These are phyloP conservation scores for Arthroderma sp. DNA, from an alignment of 2,329 filamentous ascomycete genomes.

Conservation along the genomic window DNA sequence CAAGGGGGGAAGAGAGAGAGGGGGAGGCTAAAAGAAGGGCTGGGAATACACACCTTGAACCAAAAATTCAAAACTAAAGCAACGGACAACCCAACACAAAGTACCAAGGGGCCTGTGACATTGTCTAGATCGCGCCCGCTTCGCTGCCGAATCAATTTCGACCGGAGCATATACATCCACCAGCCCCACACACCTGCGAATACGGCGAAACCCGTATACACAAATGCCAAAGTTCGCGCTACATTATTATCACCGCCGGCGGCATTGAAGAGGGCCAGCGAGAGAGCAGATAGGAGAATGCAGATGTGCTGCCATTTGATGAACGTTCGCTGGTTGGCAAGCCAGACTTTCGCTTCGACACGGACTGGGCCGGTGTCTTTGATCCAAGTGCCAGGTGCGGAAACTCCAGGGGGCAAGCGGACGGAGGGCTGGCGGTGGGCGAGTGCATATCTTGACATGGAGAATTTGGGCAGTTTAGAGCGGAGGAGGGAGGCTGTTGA, in stretches of 20 bases:
- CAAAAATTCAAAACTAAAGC: conserved; percentile 78
- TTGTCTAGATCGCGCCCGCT: conserved; percentile 93
- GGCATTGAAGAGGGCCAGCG: conserved; percentile 76
- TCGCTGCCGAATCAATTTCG: conserved; percentile 66
- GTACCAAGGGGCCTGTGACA: conserved; percentile 66
- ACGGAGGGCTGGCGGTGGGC: conserved; percentile 28
- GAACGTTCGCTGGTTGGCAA: conserved; percentile 95
- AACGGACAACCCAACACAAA: conserved; percentile 63
- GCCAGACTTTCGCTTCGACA: conserved; percentile 96
- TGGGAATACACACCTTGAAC: conserved; percentile 47
- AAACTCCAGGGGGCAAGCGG: conserved; percentile 72
- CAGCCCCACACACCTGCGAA: conserved; percentile 85
- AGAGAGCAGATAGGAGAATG: conserved; percentile 71
- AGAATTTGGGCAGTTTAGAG: conserved; percentile 69
- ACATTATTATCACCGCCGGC: conserved; percentile 62
- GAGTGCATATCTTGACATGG: conserved; percentile 60
- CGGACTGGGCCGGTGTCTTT: conserved; percentile 87
- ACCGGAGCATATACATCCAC: conserved; percentile 61
- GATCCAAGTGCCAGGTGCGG: conserved; percentile 72
- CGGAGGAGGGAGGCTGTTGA: conserved; percentile 47
- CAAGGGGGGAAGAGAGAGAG: neutral
- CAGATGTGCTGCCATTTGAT: conserved; percentile 97
- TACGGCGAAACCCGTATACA: conserved; percentile 67
- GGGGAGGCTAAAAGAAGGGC: neutral
- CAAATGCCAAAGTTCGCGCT: conserved; percentile 64